Evolutionary conservation across 176 grass and related monocot genomes (phyloP).

Genomic region (Oryza brachyantha): DNA sequence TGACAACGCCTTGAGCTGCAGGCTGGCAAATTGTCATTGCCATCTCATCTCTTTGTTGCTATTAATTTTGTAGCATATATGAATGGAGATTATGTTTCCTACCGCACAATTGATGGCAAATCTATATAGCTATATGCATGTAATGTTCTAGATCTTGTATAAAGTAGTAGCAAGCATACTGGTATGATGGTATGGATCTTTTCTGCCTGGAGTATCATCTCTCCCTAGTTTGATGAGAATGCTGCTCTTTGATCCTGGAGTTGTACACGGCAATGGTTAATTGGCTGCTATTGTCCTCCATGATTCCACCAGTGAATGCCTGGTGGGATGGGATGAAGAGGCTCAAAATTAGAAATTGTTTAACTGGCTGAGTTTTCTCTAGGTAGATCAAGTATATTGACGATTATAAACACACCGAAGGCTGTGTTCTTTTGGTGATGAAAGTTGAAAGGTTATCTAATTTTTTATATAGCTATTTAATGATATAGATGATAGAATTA

Average conservation of each 20-base stretch:
- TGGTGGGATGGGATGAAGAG: not conserved
- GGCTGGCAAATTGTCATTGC: not conserved
- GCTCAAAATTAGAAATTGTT: too few species aligned
- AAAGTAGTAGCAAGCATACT: not conserved
- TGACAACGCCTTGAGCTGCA: constrained; percentile 16
- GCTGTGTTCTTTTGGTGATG: too few species aligned
- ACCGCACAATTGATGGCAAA: not conserved
- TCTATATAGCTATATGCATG: not conserved
- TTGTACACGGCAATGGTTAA: not conserved
- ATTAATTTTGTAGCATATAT: constrained; percentile 30
- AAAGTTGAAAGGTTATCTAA: too few species aligned
- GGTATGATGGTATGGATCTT: not conserved
- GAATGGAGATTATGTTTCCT: constrained; percentile 4
- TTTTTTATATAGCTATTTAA: too few species aligned
- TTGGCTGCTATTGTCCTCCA: not conserved
- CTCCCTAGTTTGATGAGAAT: not conserved
- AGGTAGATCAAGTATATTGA: too few species aligned
- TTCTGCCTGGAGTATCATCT: not conserved
- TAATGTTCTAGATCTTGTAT: not conserved
- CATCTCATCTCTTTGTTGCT: not conserved
- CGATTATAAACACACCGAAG: too few species aligned
- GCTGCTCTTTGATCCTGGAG: too few species aligned
- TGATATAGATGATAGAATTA: too few species aligned
- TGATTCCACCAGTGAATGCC: too few species aligned
- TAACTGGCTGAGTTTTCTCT: too few species aligned